Conservation (phyloP, 768 basidiomycete species). For the Suillus spraguei region DNA sequence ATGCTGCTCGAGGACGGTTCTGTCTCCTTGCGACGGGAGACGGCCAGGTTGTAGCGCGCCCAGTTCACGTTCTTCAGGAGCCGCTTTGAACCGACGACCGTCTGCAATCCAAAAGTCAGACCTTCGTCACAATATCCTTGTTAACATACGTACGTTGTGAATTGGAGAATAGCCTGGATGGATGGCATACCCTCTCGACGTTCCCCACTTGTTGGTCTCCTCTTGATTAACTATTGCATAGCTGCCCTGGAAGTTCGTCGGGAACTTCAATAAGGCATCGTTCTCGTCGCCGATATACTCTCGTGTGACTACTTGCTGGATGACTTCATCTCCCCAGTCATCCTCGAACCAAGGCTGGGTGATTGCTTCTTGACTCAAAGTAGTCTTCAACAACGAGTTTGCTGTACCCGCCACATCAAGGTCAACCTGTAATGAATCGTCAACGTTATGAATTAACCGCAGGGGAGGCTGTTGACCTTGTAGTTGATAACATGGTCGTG, state of each 20-base stretch:
- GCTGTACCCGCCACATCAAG: slow-evolving; percentile 61
- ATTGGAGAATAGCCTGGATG: slow-evolving; percentile 60
- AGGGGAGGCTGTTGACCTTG: slow-evolving; percentile 37
- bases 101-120: slow-evolving; percentile 34
- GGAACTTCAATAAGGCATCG: slow-evolving; percentile 52
- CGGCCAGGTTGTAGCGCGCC: slow-evolving; percentile 64
- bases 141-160: slow-evolving; percentile 42
- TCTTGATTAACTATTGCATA: slow-evolving; percentile 61
- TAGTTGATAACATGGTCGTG: slow-evolving; percentile 73
- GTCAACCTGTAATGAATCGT: slow-evolving; percentile 47
- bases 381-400: slow-evolving; percentile 58
- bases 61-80: slow-evolving; percentile 65
- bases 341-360: slow-evolving; percentile 57
- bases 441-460: not conserved
- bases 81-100: slow-evolving; percentile 60
- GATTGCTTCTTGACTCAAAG: slow-evolving; percentile 50
- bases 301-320: slow-evolving; percentile 54
- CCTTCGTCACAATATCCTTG: too few species aligned
- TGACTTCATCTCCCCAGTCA: slow-evolving; percentile 57
- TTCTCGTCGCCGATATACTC: slow-evolving; percentile 54
- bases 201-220: slow-evolving; percentile 56
- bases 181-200: slow-evolving; percentile 59
- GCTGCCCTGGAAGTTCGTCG: slow-evolving; percentile 56
- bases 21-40: slow-evolving; percentile 59
- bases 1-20: slow-evolving; percentile 58